These are phyloP conservation scores for Trichosanthes truncata DNA, from an alignment of 306 rosid genomes.

Conservation along the genomic window DNA sequence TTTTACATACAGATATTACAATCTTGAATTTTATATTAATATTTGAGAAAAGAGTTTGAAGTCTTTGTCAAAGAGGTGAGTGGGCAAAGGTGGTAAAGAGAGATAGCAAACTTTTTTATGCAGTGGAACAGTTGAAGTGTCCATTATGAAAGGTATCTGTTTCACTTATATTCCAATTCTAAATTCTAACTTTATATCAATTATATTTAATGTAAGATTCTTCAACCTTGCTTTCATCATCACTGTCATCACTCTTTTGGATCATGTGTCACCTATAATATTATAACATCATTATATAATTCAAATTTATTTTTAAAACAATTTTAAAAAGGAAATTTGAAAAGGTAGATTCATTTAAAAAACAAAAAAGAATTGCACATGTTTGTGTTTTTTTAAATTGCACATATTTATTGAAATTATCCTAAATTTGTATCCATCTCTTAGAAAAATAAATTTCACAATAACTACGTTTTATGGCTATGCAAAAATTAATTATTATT, in stretches of 20 bases:
- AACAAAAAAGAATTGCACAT: no score
- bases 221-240: not conserved
- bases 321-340: no score
- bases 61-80: not conserved
- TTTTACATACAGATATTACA: not conserved
- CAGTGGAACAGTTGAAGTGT: constrained; percentile 8
- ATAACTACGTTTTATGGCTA: no score
- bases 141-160: not conserved
- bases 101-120: not conserved
- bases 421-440: not conserved
- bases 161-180: not conserved
- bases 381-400: no score
- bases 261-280: not conserved
- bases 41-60: not conserved
- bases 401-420: no score
- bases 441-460: no score
- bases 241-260: not conserved
- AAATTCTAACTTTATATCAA: not conserved
- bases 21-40: not conserved
- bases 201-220: not conserved
- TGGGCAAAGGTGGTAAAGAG: constrained; percentile 6
- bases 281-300: not conserved
- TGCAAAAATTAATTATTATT: no score
- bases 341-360: no score
- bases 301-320: not conserved